Percentiles rank a stretch among this genome's conserved stretches.
phyloP scores from a whole-genome alignment of 257 asterid species.

The Perilla frutescens region DNA sequence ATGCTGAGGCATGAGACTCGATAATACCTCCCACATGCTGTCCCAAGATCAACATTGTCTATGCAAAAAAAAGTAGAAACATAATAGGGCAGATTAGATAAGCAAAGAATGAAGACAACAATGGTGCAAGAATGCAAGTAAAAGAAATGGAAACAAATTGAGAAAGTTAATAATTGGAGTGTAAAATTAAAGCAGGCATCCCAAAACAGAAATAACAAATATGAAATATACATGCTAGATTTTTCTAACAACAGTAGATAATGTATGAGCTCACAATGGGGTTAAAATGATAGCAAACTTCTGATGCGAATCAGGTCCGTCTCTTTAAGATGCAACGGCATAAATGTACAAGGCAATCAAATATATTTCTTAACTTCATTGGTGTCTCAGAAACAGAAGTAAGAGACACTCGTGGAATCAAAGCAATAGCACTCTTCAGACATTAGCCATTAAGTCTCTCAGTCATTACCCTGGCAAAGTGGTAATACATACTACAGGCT shows the following conservation, averaged over 20 bases:
- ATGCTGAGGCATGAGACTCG: constrained; percentile 86
- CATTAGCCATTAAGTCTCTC: neutral
- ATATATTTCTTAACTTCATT: too few species aligned
- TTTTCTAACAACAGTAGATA: too few species aligned
- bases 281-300: neutral
- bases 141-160: too few species aligned
- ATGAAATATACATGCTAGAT: too few species aligned
- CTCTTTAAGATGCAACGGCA: neutral
- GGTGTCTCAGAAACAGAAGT: neutral
- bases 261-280: neutral
- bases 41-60: constrained; percentile 88
- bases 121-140: neutral
- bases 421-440: too few species aligned
- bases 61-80: neutral
- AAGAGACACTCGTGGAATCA: neutral
- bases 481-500: too few species aligned
- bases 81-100: neutral
- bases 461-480: neutral
- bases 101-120: neutral
- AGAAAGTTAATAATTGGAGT: too few species aligned
- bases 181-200: too few species aligned
- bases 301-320: neutral
- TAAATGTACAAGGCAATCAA: too few species aligned
- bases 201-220: too few species aligned
- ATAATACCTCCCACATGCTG: constrained; percentile 73